Evolutionary conservation across 2,329 filamentous ascomycete genomes (phyloP).

Genomic region (Canariomyces notabilis): DNA sequence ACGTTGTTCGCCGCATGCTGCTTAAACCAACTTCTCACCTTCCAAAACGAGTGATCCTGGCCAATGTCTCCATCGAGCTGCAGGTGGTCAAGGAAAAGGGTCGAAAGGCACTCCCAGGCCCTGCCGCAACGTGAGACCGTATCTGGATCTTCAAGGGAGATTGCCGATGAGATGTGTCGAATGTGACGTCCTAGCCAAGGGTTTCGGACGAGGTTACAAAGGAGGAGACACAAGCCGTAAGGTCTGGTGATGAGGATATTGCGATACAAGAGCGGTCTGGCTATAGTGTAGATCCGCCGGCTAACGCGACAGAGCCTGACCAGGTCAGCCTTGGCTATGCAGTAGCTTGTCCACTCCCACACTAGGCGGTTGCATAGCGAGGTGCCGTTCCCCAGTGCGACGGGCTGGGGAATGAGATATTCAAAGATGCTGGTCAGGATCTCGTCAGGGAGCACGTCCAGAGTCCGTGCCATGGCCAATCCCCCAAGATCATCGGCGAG

Average conservation of each 20-base stretch:
- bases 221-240: not conserved
- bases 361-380: not conserved
- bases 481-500: not conserved
- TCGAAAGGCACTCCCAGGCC: not conserved
- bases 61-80: not conserved
- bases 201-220: not conserved
- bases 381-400: not conserved
- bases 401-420: not conserved
- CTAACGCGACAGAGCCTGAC: not conserved
- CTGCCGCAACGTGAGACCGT: not conserved
- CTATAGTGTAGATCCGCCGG: not conserved
- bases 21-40: not conserved
- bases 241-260: not conserved
- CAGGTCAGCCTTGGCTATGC: not conserved
- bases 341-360: not conserved
- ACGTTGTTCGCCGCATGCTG: not conserved
- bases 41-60: not conserved
- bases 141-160: not conserved
- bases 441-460: not conserved
- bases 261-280: not conserved
- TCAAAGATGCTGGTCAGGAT: not conserved
- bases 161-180: not conserved
- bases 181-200: not conserved
- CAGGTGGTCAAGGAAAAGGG: not conserved
- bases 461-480: not conserved